A percentile compares a stretch with the other conserved stretches of the same genome.
These are phyloP conservation scores for Biscutella laevigata DNA, from an alignment of 441 rosid genomes.

Conservation along the genomic window DNA sequence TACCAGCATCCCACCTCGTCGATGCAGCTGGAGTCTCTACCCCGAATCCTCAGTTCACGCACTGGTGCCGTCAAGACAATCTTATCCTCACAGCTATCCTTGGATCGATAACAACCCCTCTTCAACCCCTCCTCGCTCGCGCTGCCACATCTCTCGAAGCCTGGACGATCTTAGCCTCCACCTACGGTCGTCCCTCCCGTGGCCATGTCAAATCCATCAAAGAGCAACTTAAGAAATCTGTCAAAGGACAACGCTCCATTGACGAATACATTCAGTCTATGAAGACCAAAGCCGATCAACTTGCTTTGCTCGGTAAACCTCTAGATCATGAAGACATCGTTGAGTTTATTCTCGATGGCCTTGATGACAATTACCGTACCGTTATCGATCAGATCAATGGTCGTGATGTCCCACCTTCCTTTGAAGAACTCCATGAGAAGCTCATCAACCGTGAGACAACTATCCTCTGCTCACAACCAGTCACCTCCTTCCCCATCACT, in stretches of 20 bases:
- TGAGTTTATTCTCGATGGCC: not conserved
- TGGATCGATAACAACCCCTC: too few species aligned
- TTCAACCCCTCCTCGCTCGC: too few species aligned
- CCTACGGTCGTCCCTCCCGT: too few species aligned
- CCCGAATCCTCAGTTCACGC: too few species aligned
- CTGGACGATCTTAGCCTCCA: too few species aligned
- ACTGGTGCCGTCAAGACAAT: too few species aligned
- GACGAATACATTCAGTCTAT: not conserved
- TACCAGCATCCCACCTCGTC: too few species aligned
- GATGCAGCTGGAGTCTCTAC: too few species aligned
- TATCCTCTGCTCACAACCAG: not conserved
- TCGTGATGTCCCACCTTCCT: not conserved
- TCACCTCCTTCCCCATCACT: not conserved
- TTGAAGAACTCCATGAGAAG: not conserved
- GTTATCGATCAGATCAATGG: not conserved
- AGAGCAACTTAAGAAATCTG: not conserved
- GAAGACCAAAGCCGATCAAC: not conserved
- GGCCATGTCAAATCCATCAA: too few species aligned
- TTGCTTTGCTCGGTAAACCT: not conserved
- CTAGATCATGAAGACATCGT: not conserved
- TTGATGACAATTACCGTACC: not conserved
- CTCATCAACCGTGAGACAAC: not conserved
- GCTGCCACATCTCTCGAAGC: too few species aligned
- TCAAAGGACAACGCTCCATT: not conserved
- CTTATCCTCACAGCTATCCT: too few species aligned